Evolutionary conservation across 768 basidiomycete species (phyloP), one percentile per base, ranked within the genome.

Genomic region (Sporobolomyces roseus): DNA sequence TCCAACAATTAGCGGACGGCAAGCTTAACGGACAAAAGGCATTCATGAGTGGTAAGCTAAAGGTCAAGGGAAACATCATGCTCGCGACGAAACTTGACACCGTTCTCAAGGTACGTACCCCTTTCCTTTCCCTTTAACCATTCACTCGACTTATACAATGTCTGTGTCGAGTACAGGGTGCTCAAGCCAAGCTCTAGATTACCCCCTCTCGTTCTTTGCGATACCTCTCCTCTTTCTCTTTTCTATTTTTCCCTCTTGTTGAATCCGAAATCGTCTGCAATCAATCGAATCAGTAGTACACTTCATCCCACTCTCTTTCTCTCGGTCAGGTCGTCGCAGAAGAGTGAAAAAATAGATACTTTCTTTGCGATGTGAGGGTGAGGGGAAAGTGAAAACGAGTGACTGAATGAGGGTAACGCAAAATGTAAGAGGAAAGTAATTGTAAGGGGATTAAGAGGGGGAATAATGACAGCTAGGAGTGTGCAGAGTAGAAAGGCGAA

Each of bases 11-110:
- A 41, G 87, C 89, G 5, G 77, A 80, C 45, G 89, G 88, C 75
- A 89, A 90, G 88, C 81, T 88, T 51, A 91, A 89, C 74, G 92
- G 90, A 25, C 93, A 96, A 80, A 93, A 93, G 84, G 68, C 68
- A 3, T 69, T 69, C 63, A 69, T 69, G 52, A 58, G 54, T 10
- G 66, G 61, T n/a, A 58, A 58, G 45, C 41, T 61, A 25, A 64
- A 66, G 46, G 88, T 89, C 21, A 88, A 84, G 78, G 91, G 91
- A 63, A 93, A 92, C 80, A 86, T 93, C 79, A 92, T 93, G 90
- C 84, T 93, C 69, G 91, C 89, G 1, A 93, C 91, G 30, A 97
- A 94, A 79, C 88, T 96, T 41, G 88, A 88, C 72, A 82, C 81
- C 14, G 84, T 97, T 19, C 83, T 97, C 56, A 89, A 88, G 84